phyloP scores from a whole-genome alignment of 805 yeast genomes.

The Ogataea paraovalis region DNA sequence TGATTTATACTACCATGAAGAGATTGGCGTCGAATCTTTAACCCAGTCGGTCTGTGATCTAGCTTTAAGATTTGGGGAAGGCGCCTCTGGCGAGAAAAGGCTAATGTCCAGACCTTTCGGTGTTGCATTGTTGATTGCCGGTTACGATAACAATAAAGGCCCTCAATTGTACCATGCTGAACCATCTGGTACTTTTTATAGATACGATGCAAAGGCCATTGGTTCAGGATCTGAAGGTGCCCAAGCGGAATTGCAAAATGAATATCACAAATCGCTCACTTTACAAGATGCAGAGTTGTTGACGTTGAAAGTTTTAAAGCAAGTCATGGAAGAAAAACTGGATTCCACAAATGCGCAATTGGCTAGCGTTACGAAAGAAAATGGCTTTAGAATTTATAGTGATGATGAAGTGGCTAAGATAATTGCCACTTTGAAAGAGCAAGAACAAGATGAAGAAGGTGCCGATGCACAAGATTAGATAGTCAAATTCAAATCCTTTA shows the following conservation, averaged over 20 bases:
- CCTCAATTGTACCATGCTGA: constrained; percentile 98
- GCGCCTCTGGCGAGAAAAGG: constrained; percentile 92
- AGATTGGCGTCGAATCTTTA: constrained; percentile 84
- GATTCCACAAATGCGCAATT: constrained; percentile 94
- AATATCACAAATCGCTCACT: constrained; percentile 89
- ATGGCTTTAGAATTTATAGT: constrained; percentile 80
- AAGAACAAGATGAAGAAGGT: constrained; percentile 44
- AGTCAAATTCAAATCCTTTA: background rate
- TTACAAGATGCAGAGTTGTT: constrained; percentile 89
- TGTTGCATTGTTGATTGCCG: constrained; percentile 94
- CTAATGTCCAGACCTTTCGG: constrained; percentile 98
- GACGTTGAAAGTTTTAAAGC: constrained; percentile 84
- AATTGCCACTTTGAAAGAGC: constrained; percentile 72
- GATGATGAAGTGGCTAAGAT: constrained; percentile 81
- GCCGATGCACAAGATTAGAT: background rate
- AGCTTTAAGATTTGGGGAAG: constrained; percentile 95
- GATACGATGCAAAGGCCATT: constrained; percentile 97
- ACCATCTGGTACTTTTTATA: constrained; percentile 96
- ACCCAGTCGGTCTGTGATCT: constrained; percentile 97
- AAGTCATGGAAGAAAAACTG: constrained; percentile 98
- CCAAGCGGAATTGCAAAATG: constrained; percentile 94
- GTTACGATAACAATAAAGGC: constrained; percentile 87
- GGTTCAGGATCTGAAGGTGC: constrained; percentile 99
- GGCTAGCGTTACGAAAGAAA: constrained; percentile 83
- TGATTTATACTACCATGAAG: constrained; percentile 85